A percentile compares a stretch with the other conserved stretches of the same genome.
Conservation (phyloP, 1,284 basidiomycete species). For the Sparassis latifolia region DNA sequence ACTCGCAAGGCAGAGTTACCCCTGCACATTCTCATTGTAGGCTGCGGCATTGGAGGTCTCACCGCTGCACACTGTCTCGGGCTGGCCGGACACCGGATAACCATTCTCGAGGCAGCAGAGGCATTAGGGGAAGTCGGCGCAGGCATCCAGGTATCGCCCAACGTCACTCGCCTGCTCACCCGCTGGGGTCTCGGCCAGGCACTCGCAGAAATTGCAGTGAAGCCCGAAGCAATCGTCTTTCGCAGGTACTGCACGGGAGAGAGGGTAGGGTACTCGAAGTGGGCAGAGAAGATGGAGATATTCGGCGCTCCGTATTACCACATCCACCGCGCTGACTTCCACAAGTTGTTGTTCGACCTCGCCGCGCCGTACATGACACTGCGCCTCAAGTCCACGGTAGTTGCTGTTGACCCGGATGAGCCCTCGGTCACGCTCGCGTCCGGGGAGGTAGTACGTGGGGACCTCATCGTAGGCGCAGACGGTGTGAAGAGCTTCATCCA, state of each 20-base stretch:
- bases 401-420: constrained; percentile 31
- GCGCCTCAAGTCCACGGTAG: constrained; percentile 40
- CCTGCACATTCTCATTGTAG: constrained; percentile 40
- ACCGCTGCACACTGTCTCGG: constrained; percentile 38
- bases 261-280: constrained; percentile 38
- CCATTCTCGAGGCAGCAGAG: constrained; percentile 36
- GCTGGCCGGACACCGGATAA: constrained; percentile 39
- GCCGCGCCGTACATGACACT: constrained; percentile 39
- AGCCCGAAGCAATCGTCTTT: constrained; percentile 37
- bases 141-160: constrained; percentile 46
- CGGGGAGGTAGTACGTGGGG: constrained; percentile 33
- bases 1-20: constrained; percentile 25
- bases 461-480: constrained; percentile 39
- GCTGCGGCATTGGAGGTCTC: constrained; percentile 42
- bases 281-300: constrained; percentile 30
- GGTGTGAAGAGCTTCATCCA: constrained; percentile 48
- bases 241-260: constrained; percentile 35
- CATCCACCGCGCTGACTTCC: constrained; percentile 53
- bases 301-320: constrained; percentile 43
- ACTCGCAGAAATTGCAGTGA: constrained; percentile 31
- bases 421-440: constrained; percentile 30
- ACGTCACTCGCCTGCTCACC: constrained; percentile 32
- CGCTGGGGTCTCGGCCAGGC: constrained; percentile 37
- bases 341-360: constrained; percentile 44
- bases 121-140: constrained; percentile 43